Conservation (phyloP, 2,329 filamentous ascomycete genomes). For the Cucurbitaria berberidis region DNA sequence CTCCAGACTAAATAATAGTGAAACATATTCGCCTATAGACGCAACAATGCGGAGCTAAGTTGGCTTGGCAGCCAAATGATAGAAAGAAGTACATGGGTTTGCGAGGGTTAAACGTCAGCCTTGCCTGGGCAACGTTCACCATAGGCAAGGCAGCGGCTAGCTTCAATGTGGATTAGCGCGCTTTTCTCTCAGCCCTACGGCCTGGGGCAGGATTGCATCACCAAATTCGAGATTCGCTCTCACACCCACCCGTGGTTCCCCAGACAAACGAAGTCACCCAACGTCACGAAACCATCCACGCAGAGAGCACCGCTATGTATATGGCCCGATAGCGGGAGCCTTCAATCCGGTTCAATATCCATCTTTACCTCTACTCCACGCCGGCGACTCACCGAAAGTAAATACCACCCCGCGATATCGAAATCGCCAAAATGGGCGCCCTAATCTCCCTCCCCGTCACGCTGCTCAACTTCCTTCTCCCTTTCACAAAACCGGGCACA, state of each 20-base stretch:
- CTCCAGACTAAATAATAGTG: not conserved
- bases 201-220: conserved; percentile 23
- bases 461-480: conserved; percentile 53
- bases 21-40: not conserved
- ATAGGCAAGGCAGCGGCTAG: not conserved
- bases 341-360: not conserved
- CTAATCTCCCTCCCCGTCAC: conserved; percentile 34
- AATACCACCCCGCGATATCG: not conserved
- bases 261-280: not conserved
- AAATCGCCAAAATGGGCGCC: conserved; percentile 33
- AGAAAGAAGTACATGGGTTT: not conserved
- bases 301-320: not conserved
- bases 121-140: not conserved
- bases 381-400: not conserved
- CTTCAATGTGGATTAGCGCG: conserved; percentile 2
- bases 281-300: not conserved
- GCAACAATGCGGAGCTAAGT: not conserved
- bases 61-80: not conserved
- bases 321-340: not conserved
- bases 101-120: too few relatives aligned
- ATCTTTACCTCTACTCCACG: not conserved
- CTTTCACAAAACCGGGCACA: conserved; percentile 56
- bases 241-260: not conserved
- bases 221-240: conserved; percentile 5
- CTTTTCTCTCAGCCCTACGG: conserved; percentile 8